Conservation (phyloP, 345 rosid genomes). For the Iberis pinnata region DNA sequence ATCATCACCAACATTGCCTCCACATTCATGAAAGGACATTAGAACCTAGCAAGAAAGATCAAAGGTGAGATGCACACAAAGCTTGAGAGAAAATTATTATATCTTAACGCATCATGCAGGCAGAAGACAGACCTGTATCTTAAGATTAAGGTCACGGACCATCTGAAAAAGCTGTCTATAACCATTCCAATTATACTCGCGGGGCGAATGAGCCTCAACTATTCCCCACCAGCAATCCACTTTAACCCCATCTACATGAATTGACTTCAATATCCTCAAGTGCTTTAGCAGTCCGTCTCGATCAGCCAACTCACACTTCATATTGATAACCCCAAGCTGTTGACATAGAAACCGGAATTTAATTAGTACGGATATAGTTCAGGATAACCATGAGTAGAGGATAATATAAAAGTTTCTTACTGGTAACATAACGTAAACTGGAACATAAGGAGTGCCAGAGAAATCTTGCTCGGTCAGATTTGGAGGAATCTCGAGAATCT, state of each 20-base stretch:
- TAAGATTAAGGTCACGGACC: constrained; percentile 72
- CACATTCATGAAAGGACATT: constrained; percentile 98
- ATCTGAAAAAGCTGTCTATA: constrained; percentile 76
- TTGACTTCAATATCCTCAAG: constrained; percentile 67
- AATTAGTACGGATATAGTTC: constrained; percentile 4
- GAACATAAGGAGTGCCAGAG: constrained; percentile 69
- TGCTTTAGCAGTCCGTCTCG: constrained; percentile 77
- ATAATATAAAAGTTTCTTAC: constrained; percentile 41
- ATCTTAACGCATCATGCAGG: constrained; percentile 5
- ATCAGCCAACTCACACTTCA: constrained; percentile 89
- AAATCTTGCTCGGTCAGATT: constrained; percentile 72
- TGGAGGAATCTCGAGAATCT: constrained; percentile 49
- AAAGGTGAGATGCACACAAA: constrained; percentile 4
- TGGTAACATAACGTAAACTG: constrained; percentile 92
- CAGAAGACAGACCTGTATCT: constrained; percentile 61
- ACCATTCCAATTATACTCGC: constrained; percentile 90
- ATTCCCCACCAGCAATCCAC: constrained; percentile 99
- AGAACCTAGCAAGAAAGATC: constrained; percentile 53
- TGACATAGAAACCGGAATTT: constrained; percentile 15
- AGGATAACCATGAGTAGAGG: not conserved
- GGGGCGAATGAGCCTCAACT: constrained; percentile 86
- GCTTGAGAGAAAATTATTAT: not conserved
- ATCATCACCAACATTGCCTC: constrained; percentile 96
- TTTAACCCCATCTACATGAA: constrained; percentile 74
- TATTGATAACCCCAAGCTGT: constrained; percentile 85